phyloP scores from a whole-genome alignment of 202 grass and related monocot species.

The Dendrocalamus latiflorus region DNA sequence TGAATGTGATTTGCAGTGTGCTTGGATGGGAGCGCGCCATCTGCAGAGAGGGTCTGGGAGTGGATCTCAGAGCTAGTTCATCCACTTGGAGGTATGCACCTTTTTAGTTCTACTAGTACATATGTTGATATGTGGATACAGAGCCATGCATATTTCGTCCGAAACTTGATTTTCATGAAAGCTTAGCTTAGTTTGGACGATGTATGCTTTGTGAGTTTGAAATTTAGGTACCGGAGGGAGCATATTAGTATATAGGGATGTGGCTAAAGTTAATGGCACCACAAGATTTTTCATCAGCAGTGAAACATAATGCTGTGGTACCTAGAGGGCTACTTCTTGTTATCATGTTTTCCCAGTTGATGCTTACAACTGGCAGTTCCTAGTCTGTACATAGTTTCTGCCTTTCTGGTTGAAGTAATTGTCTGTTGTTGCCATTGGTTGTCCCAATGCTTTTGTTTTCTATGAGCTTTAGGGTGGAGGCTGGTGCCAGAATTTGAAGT shows the following conservation, averaged over 20 bases:
- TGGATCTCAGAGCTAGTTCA: slow-evolving; percentile 65
- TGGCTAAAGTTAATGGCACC: neutral
- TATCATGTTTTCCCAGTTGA: too few relatives aligned
- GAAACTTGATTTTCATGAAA: neutral
- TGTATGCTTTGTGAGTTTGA: neutral
- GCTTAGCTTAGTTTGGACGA: neutral
- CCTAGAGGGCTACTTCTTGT: too few relatives aligned
- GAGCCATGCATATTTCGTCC: neutral
- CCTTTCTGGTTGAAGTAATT: neutral
- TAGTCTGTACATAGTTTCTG: neutral
- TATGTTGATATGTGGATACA: neutral
- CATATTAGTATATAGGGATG: neutral
- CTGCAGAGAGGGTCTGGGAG: slow-evolving; percentile 58
- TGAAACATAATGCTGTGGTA: too few relatives aligned
- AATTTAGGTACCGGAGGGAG: neutral
- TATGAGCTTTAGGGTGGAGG: slow-evolving; percentile 67
- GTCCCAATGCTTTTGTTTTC: neutral
- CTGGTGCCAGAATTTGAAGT: slow-evolving; percentile 67
- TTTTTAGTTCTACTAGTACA: neutral
- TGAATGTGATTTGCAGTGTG: slow-evolving; percentile 53
- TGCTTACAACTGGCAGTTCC: neutral
- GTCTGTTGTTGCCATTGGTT: neutral
- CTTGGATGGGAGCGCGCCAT: slow-evolving; percentile 83
- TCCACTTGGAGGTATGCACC: slow-evolving; percentile 68
- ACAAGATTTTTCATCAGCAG: too few relatives aligned